Percentiles rank a stretch among this genome's conserved stretches.
phyloP scores from a whole-genome alignment of 1,139 yeast genomes.

The Suhomyces wounanorum region DNA sequence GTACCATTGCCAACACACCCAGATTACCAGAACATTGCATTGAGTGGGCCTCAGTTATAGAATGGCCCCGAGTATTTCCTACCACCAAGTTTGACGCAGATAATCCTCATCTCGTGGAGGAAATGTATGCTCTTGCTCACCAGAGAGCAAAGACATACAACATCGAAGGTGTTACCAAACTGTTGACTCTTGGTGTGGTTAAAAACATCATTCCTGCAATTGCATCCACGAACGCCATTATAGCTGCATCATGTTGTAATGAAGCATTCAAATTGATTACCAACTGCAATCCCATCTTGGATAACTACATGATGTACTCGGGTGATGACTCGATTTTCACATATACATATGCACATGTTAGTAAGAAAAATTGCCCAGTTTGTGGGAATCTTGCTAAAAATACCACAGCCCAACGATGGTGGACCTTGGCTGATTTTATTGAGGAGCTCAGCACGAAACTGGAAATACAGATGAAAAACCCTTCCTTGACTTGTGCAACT shows the following conservation, averaged over 20 bases:
- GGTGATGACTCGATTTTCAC: slow-evolving; percentile 80
- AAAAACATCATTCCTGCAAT: slow-evolving; percentile 93
- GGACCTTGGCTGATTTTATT: slow-evolving; percentile 53
- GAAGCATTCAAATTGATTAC: slow-evolving; percentile 83
- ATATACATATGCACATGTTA: slow-evolving; percentile 65
- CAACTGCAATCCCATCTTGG: slow-evolving; percentile 63
- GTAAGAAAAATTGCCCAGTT: slow-evolving; percentile 66
- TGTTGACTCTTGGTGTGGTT: slow-evolving; percentile 81
- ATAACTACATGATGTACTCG: slow-evolving; percentile 85
- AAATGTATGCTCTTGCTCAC: slow-evolving; percentile 60
- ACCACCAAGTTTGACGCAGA: slow-evolving; percentile 65
- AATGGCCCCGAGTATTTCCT: slow-evolving; percentile 64
- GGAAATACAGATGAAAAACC: slow-evolving; percentile 47
- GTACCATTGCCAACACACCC: slow-evolving; percentile 94
- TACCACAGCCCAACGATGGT: slow-evolving; percentile 35
- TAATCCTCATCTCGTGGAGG: slow-evolving; percentile 62
- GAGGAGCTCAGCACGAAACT: slow-evolving; percentile 35
- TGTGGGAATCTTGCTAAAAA: slow-evolving; percentile 58
- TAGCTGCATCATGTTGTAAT: slow-evolving; percentile 89
- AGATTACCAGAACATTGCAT: slow-evolving; percentile 92
- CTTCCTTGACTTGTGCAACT: slow-evolving; percentile 51
- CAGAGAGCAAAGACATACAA: slow-evolving; percentile 63
- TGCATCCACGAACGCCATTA: slow-evolving; percentile 90
- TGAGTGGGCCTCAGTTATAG: slow-evolving; percentile 83
- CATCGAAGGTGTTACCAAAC: slow-evolving; percentile 72